A percentile compares a stretch with the other conserved stretches of the same genome.
phyloP scores from a whole-genome alignment of 306 rosid species.

The Pyrus pyrifolia region DNA sequence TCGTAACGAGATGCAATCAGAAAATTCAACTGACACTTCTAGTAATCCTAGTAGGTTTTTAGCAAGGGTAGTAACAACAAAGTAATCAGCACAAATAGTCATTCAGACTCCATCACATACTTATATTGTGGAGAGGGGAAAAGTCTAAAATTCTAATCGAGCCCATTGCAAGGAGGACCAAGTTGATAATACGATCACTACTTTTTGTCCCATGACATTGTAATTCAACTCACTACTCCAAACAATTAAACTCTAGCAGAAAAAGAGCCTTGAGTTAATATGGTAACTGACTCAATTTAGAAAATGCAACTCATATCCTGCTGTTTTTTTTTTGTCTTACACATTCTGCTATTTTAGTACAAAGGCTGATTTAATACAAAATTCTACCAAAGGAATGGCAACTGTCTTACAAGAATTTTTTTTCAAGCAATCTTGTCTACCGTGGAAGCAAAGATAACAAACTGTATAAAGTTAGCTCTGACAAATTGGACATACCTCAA shows the following conservation, averaged over 20 bases:
- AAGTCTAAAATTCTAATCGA: neutral
- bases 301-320: neutral
- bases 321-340: neutral
- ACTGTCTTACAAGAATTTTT: neutral
- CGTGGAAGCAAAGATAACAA: constrained; percentile 3
- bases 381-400: neutral
- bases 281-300: neutral
- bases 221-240: neutral
- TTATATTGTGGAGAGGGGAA: neutral
- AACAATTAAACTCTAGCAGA: neutral
- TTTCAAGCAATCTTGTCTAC: neutral
- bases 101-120: neutral
- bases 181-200: neutral
- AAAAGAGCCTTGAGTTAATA: neutral
- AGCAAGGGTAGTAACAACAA: neutral
- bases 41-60: neutral
- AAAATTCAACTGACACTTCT: neutral
- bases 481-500: constrained; percentile 63
- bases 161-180: neutral
- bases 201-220: neutral
- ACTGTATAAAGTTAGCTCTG: constrained; percentile 1
- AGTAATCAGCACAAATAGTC: neutral
- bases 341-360: neutral
- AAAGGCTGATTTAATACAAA: neutral
- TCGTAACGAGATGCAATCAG: neutral